Evolutionary conservation across 805 yeast species (phyloP), one percentile per base, ranked within the genome.

Genomic region (Blastobotrys peoriensis): DNA sequence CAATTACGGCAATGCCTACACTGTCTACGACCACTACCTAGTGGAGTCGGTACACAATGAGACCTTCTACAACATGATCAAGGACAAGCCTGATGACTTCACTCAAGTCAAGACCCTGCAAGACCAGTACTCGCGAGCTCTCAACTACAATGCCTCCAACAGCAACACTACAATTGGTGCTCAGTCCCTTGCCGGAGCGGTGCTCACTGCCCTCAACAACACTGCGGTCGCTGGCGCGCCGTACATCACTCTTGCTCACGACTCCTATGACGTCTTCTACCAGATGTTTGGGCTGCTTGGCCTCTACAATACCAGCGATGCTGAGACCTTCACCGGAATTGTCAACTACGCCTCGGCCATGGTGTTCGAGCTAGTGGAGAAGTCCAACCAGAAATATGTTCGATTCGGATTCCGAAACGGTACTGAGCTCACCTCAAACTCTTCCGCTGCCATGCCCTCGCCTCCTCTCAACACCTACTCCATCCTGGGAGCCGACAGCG

Each of bases 321-420:
- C 63, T 41, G 36, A 20, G 16, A 51, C 50, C 27, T 73, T 72
- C 59, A 68, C 70, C 13, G 74, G 74, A 18, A 65, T 73, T 66
- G 74, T 75, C 47, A 64, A 66, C 37, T 73, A 73, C 52, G 76
- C 74, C 36, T 55, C 74, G 10, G 62, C 72, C 3, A 57, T 64
- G 35, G 74, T 70, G n/a, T 71, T 69, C 57, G 78, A 73, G 43
- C 56, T 73, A 23, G 48, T 52, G 34, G 54, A 57, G 10, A 41
- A 50, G 6, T 43, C 46, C 20, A 48, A 57, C 20, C 52, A 52
- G 27, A 57, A 60, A 47, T 67, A 50, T 45, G 74, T 73, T 17
- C 68, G 69, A 52, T 71, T 72, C 55, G 67, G 73, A 5, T 65
- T 69, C 64, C 66, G 64, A 45, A 73, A 73, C 49, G 77, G 77